Evolutionary conservation across 495 filamentous ascomycete species (phyloP).

Genomic region (Daldinia vernicosa): DNA sequence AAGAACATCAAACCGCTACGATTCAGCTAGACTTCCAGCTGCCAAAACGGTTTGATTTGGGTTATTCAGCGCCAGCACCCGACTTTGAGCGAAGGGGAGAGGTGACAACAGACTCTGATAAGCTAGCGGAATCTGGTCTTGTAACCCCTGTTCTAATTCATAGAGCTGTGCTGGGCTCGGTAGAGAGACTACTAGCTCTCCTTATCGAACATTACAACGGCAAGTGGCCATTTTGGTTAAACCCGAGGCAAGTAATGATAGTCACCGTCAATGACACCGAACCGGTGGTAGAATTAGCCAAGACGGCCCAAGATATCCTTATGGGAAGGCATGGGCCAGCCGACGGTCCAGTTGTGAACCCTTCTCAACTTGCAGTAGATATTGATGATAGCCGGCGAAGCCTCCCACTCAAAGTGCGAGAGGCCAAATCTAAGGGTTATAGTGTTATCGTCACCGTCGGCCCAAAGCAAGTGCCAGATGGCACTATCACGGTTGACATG

Average conservation of each 20-base stretch:
- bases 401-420: constrained; percentile 72
- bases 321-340: constrained; percentile 51
- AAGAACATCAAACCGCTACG: constrained; percentile 90
- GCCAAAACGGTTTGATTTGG: constrained; percentile 80
- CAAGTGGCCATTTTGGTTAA: constrained; percentile 91
- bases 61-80: constrained; percentile 80
- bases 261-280: constrained; percentile 75
- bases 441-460: constrained; percentile 80
- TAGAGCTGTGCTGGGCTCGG: constrained; percentile 84
- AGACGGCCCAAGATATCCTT: constrained; percentile 56
- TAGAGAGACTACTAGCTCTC: constrained; percentile 87
- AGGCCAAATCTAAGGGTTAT: constrained; percentile 78
- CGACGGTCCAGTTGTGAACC: constrained; percentile 50
- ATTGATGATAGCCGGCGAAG: constrained; percentile 71
- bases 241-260: constrained; percentile 81
- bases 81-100: constrained; percentile 67
- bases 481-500: constrained; percentile 49
- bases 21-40: constrained; percentile 95
- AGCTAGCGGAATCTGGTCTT: constrained; percentile 57
- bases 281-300: constrained; percentile 66
- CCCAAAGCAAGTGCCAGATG: constrained; percentile 55
- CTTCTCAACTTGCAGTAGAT: constrained; percentile 72
- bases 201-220: constrained; percentile 86
- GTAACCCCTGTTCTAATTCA: constrained; percentile 87
- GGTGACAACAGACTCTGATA: constrained; percentile 52